A percentile compares a stretch with the other conserved stretches of the same genome.
These are phyloP conservation scores for Pyricularia grisea DNA, from an alignment of 2,329 filamentous ascomycete genomes.

Conservation along the genomic window DNA sequence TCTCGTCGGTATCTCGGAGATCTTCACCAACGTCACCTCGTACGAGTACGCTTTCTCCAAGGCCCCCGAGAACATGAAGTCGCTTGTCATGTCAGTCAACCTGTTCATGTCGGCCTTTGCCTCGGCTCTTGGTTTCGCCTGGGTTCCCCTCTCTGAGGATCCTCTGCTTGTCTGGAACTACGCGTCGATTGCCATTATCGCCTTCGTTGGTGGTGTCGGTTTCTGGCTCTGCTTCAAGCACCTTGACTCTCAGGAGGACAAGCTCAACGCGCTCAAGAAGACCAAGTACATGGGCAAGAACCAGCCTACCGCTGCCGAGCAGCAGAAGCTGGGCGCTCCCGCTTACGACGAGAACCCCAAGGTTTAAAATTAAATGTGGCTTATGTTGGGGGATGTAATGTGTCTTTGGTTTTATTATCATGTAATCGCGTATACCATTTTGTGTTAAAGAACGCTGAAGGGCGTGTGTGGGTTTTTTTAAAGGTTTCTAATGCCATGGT, in stretches of 20 bases:
- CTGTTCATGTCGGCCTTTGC: constrained; percentile 62
- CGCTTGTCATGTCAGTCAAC: constrained; percentile 57
- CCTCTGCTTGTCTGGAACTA: constrained; percentile 71
- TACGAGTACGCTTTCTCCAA: constrained; percentile 72
- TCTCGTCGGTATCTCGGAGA: constrained; percentile 38
- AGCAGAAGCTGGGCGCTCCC: constrained; percentile 14
- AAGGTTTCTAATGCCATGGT: background rate
- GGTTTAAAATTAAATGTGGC: background rate
- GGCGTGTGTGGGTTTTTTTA: background rate
- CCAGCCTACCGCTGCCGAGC: constrained; percentile 4
- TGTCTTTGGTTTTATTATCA: background rate
- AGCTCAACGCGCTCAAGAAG: constrained; percentile 42
- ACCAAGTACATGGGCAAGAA: constrained; percentile 5
- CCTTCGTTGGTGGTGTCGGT: constrained; percentile 49
- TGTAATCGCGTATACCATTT: background rate
- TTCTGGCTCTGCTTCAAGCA: constrained; percentile 59
- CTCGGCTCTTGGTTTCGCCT: constrained; percentile 56
- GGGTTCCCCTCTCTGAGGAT: constrained; percentile 34
- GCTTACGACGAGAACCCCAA: constrained; percentile 2
- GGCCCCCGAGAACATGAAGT: constrained; percentile 68
- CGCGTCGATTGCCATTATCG: constrained; percentile 53
- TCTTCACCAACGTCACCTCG: constrained; percentile 41
- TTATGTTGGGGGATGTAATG: background rate
- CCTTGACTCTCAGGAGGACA: constrained; percentile 53
- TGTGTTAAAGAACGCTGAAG: background rate